These are phyloP conservation scores for Kodamaea suecica DNA, from an alignment of 1,139 yeast species.

Conservation along the genomic window DNA sequence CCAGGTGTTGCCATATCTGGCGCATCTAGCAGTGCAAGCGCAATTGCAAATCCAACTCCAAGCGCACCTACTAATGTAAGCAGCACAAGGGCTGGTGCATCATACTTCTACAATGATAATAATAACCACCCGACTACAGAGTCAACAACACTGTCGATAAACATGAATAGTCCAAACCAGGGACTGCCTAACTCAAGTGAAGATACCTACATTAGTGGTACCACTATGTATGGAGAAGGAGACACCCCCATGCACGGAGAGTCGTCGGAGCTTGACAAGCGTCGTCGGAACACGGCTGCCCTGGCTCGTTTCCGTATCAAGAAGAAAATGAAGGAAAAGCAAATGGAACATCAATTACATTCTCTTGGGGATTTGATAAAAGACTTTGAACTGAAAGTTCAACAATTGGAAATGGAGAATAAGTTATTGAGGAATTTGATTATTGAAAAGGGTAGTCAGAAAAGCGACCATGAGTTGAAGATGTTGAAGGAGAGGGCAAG, in stretches of 20 bases:
- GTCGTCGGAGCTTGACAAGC: conserved; percentile 51
- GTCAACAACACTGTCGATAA: conserved; percentile 7
- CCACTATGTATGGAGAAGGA: conserved; percentile 6
- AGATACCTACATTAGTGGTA: conserved; percentile 4
- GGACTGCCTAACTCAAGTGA: conserved; percentile 10
- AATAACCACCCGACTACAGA: neutral
- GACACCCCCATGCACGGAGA: conserved; percentile 6
- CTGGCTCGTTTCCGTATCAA: conserved; percentile 77
- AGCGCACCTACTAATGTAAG: no score
- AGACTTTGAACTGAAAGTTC: conserved; percentile 53
- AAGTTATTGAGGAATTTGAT: conserved; percentile 66
- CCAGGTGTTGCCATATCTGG: conserved; percentile 6
- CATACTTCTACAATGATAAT: conserved; percentile 1
- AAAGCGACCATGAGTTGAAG: conserved; percentile 40
- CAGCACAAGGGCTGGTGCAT: no score
- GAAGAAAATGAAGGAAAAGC: conserved; percentile 80
- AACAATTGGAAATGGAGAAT: conserved; percentile 60
- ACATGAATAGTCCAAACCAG: conserved; percentile 10
- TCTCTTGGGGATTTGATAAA: conserved; percentile 61
- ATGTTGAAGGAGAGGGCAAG: conserved; percentile 35
- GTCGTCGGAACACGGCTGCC: conserved; percentile 77
- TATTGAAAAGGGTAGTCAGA: conserved; percentile 56
- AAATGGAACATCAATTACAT: conserved; percentile 67
- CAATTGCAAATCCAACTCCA: neutral
- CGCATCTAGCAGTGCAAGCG: neutral